Evolutionary conservation across 2,329 filamentous ascomycete species (phyloP), one percentile per base, ranked within the genome.

Genomic region (Fusarium sp.): DNA sequence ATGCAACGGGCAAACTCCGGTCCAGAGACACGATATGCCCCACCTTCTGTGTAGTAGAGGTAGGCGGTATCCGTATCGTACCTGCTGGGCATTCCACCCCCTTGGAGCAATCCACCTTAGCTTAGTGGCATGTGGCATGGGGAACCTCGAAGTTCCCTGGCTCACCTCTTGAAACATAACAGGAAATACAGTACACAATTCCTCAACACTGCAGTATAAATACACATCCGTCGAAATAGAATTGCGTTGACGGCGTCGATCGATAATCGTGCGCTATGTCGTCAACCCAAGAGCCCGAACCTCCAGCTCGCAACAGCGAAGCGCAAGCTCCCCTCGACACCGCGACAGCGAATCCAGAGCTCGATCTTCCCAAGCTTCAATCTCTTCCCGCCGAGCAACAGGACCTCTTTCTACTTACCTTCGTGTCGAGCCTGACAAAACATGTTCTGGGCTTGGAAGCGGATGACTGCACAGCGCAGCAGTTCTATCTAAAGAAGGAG

Each of bases 361-460:
- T 99, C 79, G 94, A 99, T 78, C 83, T 97, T 73, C 84, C 90
- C 75, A 97, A 97, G 85, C 90, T 99, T 49, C 91, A 97, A 80
- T 87, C 92, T 54, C 88, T 98, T 48, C 93, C 95, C 44, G 89
- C 93, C 56, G 96, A 99, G 82, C 96, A 99, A 80, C 96, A 99
- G 81, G 94, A 98, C 76, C 88, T 99, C 14, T 97, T 96, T 80
- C 88, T 99, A 67, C 86, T 99, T 64, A 97, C 91, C 26, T 98
- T 97, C 78, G 91, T 94, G 37, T 91, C 94, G 28, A 89, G 91
- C 65, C 86, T 99, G 58, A 91, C 90, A 67, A 91, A 91, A 73
- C 92, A 98, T 85, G 92, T 97, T 45, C 85, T 90, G 56, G 84
- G 84, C 18, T 87, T 98, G 48, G 88, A 89, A 55, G 85, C 89